These are phyloP conservation scores for Phytopythium aichiense DNA, from an alignment of 352 stramenopile species.

Conservation along the genomic window DNA sequence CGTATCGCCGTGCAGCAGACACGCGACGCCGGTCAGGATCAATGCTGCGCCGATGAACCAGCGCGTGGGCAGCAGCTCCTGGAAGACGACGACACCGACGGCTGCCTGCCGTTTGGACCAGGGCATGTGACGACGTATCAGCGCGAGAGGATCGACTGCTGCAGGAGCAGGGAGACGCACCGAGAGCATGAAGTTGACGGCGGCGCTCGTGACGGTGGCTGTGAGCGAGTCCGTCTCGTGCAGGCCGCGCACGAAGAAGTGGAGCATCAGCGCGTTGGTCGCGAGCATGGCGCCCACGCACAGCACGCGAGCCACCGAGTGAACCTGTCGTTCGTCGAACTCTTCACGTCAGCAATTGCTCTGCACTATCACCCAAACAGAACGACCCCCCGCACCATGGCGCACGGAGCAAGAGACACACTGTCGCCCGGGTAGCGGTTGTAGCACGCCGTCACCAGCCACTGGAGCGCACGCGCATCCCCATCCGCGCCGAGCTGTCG, in stretches of 20 bases:
- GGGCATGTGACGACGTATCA: background rate
- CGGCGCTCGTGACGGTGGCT: conserved; percentile 74
- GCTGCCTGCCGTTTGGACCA: conserved; percentile 25
- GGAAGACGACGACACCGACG: conserved; percentile 55
- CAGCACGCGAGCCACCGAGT: conserved; percentile 29
- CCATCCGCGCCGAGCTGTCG: conserved; percentile 32
- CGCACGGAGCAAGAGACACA: conserved; percentile 10
- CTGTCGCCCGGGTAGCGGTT: background rate
- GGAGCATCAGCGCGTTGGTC: conserved; percentile 74
- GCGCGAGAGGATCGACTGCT: background rate
- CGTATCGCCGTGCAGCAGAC: conserved; percentile 62
- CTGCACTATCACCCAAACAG: background rate
- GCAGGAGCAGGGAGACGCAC: conserved; percentile 12
- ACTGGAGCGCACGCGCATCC: conserved; percentile 21
- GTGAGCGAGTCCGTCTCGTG: conserved; percentile 86
- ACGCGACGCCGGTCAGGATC: conserved; percentile 66
- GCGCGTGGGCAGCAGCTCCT: conserved; percentile 58
- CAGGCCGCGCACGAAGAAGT: conserved; percentile 75
- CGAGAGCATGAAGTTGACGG: conserved; percentile 81
- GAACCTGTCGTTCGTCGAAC: conserved; percentile 10
- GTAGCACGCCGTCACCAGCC: conserved; percentile 20
- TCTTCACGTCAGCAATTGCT: background rate
- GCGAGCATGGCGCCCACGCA: conserved; percentile 71
- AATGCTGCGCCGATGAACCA: conserved; percentile 76
- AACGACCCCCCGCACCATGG: conserved; percentile 1